A percentile compares a stretch with the other conserved stretches of the same genome.
Conservation (phyloP, 257 asterid species). For the Penstemon eatonii region DNA sequence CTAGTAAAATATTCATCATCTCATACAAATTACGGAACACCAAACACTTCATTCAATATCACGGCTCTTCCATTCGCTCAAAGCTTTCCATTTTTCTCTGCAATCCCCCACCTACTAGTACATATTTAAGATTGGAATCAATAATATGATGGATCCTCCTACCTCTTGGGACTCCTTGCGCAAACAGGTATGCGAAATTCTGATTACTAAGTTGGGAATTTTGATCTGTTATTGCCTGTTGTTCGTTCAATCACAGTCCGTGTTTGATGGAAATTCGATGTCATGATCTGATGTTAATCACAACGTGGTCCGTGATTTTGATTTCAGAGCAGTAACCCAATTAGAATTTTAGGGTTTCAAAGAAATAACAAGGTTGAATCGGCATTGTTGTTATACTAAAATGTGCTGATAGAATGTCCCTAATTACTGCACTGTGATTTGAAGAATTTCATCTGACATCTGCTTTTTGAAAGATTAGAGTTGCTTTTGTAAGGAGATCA, state of each 20-base stretch:
- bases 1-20: background rate
- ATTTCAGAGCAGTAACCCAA: background rate
- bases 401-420: too few species aligned
- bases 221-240: background rate
- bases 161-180: conserved; percentile 94
- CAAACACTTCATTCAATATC: conserved; percentile 32
- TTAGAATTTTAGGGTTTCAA: conserved; percentile 23
- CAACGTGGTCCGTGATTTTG: background rate
- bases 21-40: conserved; percentile 24
- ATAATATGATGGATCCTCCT: conserved; percentile 60
- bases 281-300: background rate
- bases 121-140: background rate
- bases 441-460: too few species aligned
- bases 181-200: conserved; percentile 58
- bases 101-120: conserved; percentile 8
- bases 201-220: conserved; percentile 2
- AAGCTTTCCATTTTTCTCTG: background rate
- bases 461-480: too few species aligned
- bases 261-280: conserved; percentile 7
- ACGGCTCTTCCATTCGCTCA: conserved; percentile 26
- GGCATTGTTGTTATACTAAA: background rate
- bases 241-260: background rate
- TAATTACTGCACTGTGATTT: too few species aligned
- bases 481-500: conserved; percentile 19
- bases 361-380: conserved; percentile 3